Evolutionary conservation across 2,329 filamentous ascomycete species (phyloP).

Genomic region (Cercospora sesami): DNA sequence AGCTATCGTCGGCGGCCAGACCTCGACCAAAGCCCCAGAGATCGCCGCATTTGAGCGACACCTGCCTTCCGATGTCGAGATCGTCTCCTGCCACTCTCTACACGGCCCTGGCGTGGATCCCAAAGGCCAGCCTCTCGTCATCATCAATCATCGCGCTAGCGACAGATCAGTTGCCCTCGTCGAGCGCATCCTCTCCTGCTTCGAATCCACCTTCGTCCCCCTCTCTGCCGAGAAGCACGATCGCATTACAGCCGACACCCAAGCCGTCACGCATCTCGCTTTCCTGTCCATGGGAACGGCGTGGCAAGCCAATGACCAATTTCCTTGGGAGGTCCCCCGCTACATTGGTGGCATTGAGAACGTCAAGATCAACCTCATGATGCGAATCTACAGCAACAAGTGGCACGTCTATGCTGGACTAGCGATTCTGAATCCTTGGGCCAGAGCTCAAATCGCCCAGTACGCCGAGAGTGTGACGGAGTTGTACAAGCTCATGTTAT

Average conservation of each 20-base stretch:
- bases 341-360: slow-evolving; percentile 98
- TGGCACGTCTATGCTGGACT: slow-evolving; percentile 99
- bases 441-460: slow-evolving; percentile 87
- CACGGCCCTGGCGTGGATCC: slow-evolving; percentile 90
- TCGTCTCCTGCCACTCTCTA: slow-evolving; percentile 93
- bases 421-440: slow-evolving; percentile 92
- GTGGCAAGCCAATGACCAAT: slow-evolving; percentile 92
- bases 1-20: slow-evolving; percentile 95
- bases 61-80: slow-evolving; percentile 83
- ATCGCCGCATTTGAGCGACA: slow-evolving; percentile 89
- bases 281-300: slow-evolving; percentile 96
- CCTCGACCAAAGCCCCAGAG: slow-evolving; percentile 96
- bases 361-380: slow-evolving; percentile 96
- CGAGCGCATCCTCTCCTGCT: slow-evolving; percentile 75
- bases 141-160: slow-evolving; percentile 90
- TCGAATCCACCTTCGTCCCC: slow-evolving; percentile 82
- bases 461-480: slow-evolving; percentile 92
- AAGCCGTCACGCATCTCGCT: slow-evolving; percentile 95
- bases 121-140: slow-evolving; percentile 82
- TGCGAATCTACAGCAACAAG: slow-evolving; percentile 97
- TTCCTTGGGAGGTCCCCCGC: slow-evolving; percentile 94
- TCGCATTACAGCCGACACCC: slow-evolving; percentile 95
- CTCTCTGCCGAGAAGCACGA: slow-evolving; percentile 87
- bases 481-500: slow-evolving; percentile 95
- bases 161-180: slow-evolving; percentile 75